These are phyloP conservation scores for Fusarium veterinarium DNA, from an alignment of 2,329 filamentous ascomycete species.

Conservation along the genomic window DNA sequence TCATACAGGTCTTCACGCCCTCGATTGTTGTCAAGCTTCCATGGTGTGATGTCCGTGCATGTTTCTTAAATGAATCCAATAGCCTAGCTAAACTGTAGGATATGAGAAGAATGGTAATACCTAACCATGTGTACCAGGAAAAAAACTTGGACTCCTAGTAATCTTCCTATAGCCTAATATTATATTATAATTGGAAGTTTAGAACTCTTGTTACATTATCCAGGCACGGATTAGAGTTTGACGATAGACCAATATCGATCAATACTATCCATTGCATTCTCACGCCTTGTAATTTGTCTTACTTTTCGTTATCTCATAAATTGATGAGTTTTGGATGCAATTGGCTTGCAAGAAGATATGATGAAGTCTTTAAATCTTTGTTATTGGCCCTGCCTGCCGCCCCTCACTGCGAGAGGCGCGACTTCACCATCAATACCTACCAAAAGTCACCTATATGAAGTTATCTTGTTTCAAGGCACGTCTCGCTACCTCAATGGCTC, in stretches of 20 bases:
- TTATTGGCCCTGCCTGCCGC: not conserved
- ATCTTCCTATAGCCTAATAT: not conserved
- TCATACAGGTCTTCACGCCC: slow-evolving; percentile 30
- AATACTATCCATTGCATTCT: not conserved
- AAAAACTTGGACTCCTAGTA: not conserved
- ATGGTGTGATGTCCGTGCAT: slow-evolving; percentile 32
- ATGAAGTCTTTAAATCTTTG: not conserved
- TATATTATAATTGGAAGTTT: not conserved
- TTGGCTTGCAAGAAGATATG: not conserved
- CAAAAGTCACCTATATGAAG: not conserved
- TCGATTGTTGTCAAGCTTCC: slow-evolving; percentile 12
- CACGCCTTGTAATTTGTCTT: not conserved
- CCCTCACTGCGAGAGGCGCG: not conserved
- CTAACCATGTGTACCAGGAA: not conserved
- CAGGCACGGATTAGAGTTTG: too few relatives aligned
- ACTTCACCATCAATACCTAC: not conserved
- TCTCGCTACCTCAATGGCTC: slow-evolving; percentile 75
- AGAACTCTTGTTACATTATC: not conserved
- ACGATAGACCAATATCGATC: not conserved
- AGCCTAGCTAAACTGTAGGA: not conserved
- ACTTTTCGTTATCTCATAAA: not conserved
- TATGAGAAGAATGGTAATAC: not conserved
- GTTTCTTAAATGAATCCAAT: not conserved
- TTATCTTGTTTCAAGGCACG: slow-evolving; percentile 59
- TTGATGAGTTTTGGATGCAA: not conserved